Evolutionary conservation across 331 rosid species (phyloP).

Genomic region (Stylosanthes scabra): DNA sequence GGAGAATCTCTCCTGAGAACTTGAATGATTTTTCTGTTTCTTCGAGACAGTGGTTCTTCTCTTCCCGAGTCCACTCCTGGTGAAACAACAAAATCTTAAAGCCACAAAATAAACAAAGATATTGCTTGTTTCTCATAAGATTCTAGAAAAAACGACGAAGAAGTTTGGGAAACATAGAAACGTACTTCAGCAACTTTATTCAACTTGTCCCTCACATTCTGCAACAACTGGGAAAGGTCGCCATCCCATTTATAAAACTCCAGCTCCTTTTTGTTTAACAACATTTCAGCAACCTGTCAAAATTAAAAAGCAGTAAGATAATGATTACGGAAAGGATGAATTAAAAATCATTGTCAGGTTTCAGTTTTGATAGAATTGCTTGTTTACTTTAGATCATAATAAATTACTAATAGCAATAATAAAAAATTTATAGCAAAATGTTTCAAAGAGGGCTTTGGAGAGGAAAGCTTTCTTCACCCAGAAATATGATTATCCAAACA

Average conservation of each 20-base stretch:
- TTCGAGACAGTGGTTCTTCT: slow-evolving; percentile 93
- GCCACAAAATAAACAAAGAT: neutral
- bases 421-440: neutral
- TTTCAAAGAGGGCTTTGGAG: slow-evolving; percentile 7
- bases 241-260: slow-evolving; percentile 98
- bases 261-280: slow-evolving; percentile 72
- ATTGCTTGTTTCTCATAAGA: slow-evolving; percentile 6
- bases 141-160: neutral
- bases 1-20: slow-evolving; percentile 91
- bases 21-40: slow-evolving; percentile 96
- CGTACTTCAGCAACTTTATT: slow-evolving; percentile 89
- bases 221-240: slow-evolving; percentile 79
- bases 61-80: slow-evolving; percentile 94
- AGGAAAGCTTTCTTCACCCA: neutral
- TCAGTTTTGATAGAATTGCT: neutral
- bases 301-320: neutral
- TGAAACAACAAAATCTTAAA: slow-evolving; percentile 27
- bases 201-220: slow-evolving; percentile 89
- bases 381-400: neutral
- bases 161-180: slow-evolving; percentile 45
- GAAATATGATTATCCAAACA: slow-evolving; percentile 13
- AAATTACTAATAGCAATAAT: neutral
- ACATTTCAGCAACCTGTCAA: slow-evolving; percentile 79
- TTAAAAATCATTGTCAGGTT: neutral
- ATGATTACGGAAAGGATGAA: neutral